Base-by-base conservation (phyloP, 2,329 filamentous ascomycete genomes). In the Calonectria ilicicola region DNA sequence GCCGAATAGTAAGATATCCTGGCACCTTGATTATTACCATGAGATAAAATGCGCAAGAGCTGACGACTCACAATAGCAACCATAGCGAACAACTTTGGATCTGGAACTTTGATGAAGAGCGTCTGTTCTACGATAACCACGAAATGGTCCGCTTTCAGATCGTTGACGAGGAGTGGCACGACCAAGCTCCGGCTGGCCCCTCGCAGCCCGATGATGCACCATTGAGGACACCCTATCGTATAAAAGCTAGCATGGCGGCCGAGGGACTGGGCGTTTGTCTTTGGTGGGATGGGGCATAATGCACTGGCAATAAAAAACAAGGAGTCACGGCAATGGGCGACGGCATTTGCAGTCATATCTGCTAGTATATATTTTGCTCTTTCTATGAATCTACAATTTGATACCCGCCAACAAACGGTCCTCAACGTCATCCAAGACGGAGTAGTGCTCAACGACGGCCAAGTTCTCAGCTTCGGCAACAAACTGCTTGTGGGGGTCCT, bases 401-500 rank as follows among this genome's bases (percentile, higher is more conserved):
- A 84, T 83, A 84, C 85, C 85, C 81, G 88, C 88, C 80, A 98
- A 86, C 72, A 99, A 86, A 81, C 97, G 91, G 81, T 95, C 91
- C 86, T 98, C 96, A 70, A 98, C 93, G 21, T 93, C 93, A 79
- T 98, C 94, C 72, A 98, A 86, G 75, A 98, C 95, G 80, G 94
- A 98, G 82, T 95, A 94, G 84, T 98, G 96, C 83, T 98, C 96
- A 80, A 98, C 90, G 27, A 99, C 97, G 78, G 97, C 96, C 74
- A 99, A 85, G 84, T 99, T 99, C 88, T 99, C 97, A 3, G 94
- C 94, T 86, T 99, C 97, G 58, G 89, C 94, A 83, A 93, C 89
- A 85, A 98, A 99, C 83, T 98, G 91, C 89, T 99, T 99, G 85
- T 98, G 94, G 0, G 96, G 95, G 82, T 99, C 97, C 80, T 97